Conservation (phyloP, 164 flowering plant species). For the Hamamelis virginiana region DNA sequence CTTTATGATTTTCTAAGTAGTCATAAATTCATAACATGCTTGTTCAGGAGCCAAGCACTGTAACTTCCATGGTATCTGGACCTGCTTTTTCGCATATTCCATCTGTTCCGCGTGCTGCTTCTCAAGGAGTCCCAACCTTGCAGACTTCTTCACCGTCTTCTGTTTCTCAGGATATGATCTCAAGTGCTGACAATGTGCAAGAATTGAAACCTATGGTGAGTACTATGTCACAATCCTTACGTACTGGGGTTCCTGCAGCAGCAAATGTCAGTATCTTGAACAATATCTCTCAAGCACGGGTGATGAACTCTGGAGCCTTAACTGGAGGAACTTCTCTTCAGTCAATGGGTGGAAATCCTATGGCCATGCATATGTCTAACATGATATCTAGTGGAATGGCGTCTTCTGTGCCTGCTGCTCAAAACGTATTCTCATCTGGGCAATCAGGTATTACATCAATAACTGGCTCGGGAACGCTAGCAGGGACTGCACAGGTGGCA, state of each 20-base stretch:
- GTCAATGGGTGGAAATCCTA: conserved; percentile 63
- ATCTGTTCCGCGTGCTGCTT: conserved; percentile 50
- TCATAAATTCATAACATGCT: background rate
- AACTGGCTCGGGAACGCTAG: conserved; percentile 54
- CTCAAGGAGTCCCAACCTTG: conserved; percentile 61
- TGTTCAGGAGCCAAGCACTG: conserved; percentile 79
- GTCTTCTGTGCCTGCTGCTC: conserved; percentile 66
- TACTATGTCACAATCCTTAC: conserved; percentile 50
- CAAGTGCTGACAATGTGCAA: conserved; percentile 49
- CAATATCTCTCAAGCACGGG: conserved; percentile 80
- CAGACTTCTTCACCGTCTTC: conserved; percentile 72
- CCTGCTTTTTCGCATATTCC: conserved; percentile 62
- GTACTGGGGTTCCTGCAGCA: conserved; percentile 64
- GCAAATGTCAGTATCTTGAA: conserved; percentile 86
- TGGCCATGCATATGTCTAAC: conserved; percentile 83
- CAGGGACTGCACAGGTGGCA: conserved; percentile 53
- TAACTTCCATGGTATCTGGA: conserved; percentile 50
- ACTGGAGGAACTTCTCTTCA: conserved; percentile 65
- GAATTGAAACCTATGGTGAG: conserved; percentile 72
- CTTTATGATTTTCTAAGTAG: background rate
- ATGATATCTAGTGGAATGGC: conserved; percentile 93
- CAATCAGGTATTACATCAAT: conserved; percentile 56
- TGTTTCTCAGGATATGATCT: conserved; percentile 64
- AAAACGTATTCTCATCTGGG: conserved; percentile 63
- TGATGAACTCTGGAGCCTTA: conserved; percentile 60